Evolutionary conservation across 2,329 filamentous ascomycete genomes (phyloP).

Genomic region (Ophiosphaerella narmari): DNA sequence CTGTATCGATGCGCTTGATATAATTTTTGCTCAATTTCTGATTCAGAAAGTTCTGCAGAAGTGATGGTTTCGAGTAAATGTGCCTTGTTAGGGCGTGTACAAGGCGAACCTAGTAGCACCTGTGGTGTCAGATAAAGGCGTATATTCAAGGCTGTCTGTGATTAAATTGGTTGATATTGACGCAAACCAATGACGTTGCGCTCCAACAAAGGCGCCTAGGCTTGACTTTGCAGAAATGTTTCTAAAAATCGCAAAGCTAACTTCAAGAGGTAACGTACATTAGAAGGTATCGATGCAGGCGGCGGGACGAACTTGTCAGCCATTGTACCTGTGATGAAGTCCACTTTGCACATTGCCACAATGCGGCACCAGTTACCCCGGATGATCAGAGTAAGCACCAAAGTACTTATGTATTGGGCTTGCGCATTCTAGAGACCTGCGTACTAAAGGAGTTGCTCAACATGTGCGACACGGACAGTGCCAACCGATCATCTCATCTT

Average conservation of each 20-base stretch:
- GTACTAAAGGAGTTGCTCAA: no score
- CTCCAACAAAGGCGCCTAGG: not conserved
- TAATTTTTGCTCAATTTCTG: not conserved
- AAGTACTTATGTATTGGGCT: not conserved
- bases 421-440: no score
- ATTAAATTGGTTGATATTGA: not conserved
- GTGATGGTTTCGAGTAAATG: not conserved
- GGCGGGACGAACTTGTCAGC: not conserved
- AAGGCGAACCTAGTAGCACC: not conserved
- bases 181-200: not conserved
- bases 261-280: no score
- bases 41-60: slow-evolving; percentile 2
- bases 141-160: not conserved
- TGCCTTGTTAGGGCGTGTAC: not conserved
- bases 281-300: not conserved
- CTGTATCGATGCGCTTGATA: no score
- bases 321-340: not conserved
- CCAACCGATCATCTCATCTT: not conserved
- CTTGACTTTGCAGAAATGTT: not conserved
- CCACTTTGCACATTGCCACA: slow-evolving; percentile 1
- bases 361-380: not conserved
- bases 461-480: not conserved
- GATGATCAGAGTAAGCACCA: slow-evolving; percentile 4
- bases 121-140: not conserved
- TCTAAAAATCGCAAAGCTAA: not conserved